Conservation (phyloP, 2,329 filamentous ascomycete genomes). For the Nemania sp. region DNA sequence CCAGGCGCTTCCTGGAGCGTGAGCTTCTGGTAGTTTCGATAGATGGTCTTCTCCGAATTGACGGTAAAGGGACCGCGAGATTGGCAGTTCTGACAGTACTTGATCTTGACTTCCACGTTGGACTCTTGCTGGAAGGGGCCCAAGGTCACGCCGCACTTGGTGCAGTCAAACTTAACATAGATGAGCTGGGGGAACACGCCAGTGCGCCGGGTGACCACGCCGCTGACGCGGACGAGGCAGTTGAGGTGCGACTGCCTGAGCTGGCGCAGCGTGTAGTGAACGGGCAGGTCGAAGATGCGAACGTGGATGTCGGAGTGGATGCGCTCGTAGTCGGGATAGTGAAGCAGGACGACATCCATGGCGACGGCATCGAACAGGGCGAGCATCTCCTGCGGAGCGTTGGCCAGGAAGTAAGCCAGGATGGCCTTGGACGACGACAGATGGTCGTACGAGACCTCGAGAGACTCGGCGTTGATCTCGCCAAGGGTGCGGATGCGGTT, state of each 20-base stretch:
- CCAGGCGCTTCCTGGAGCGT: slow-evolving; percentile 97
- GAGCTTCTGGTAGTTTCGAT: slow-evolving; percentile 97
- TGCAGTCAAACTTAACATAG: slow-evolving; percentile 97
- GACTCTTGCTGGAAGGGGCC: slow-evolving; percentile 98
- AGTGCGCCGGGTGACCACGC: slow-evolving; percentile 90
- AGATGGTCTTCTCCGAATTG: slow-evolving; percentile 97
- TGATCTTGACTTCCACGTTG: slow-evolving; percentile 93
- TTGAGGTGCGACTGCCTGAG: slow-evolving; percentile 95
- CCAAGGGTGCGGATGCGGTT: slow-evolving; percentile 93
- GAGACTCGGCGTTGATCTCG: slow-evolving; percentile 92
- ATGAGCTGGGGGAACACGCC: slow-evolving; percentile 98
- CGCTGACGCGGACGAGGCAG: slow-evolving; percentile 89
- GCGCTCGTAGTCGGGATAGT: slow-evolving; percentile 96
- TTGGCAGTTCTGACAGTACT: slow-evolving; percentile 95
- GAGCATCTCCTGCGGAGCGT: slow-evolving; percentile 91
- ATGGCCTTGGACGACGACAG: slow-evolving; percentile 89
- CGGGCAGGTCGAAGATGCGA: slow-evolving; percentile 90
- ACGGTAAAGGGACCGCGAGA: slow-evolving; percentile 91
- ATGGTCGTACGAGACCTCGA: slow-evolving; percentile 96
- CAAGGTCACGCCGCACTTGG: slow-evolving; percentile 86
- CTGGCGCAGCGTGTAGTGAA: slow-evolving; percentile 93
- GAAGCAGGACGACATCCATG: slow-evolving; percentile 92
- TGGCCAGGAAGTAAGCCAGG: slow-evolving; percentile 92
- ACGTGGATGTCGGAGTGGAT: slow-evolving; percentile 98
- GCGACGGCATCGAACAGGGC: slow-evolving; percentile 96